Conservation (phyloP, 2,329 filamentous ascomycete species). For the Trichophyton verrucosum region DNA sequence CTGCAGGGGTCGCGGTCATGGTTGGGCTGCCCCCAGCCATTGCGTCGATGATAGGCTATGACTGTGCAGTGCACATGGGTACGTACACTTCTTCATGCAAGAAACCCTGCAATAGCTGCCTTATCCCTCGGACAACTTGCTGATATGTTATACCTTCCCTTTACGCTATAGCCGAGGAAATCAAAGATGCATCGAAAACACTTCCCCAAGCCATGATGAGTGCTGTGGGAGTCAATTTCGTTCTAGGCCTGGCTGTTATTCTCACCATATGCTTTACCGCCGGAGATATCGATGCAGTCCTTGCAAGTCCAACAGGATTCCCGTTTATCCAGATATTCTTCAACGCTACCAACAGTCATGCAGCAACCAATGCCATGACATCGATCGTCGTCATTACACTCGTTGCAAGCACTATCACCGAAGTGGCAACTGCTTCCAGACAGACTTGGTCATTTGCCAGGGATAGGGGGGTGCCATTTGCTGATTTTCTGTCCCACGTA, state of each 20-base stretch:
- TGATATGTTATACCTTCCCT: background rate
- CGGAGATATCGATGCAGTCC: slow-evolving; percentile 35
- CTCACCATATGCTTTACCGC: slow-evolving; percentile 45
- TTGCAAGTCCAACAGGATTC: slow-evolving; percentile 38
- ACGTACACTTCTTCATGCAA: slow-evolving; percentile 13
- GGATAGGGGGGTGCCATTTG: slow-evolving; percentile 31
- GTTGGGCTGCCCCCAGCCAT: slow-evolving; percentile 31
- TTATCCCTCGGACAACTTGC: slow-evolving; percentile 1
- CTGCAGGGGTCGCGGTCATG: slow-evolving; percentile 25
- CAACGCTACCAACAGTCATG: slow-evolving; percentile 38
- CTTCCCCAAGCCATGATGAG: slow-evolving; percentile 42
- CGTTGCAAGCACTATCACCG: slow-evolving; percentile 39
- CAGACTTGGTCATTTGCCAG: slow-evolving; percentile 45
- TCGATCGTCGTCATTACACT: slow-evolving; percentile 39
- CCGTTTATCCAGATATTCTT: slow-evolving; percentile 50
- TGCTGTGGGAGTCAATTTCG: slow-evolving; percentile 39
- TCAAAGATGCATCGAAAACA: slow-evolving; percentile 37
- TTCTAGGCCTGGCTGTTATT: slow-evolving; percentile 45
- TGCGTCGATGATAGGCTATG: slow-evolving; percentile 31
- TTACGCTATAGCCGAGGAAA: slow-evolving; percentile 26
- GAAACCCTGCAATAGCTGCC: background rate
- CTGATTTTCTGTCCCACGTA: slow-evolving; percentile 29
- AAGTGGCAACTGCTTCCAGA: slow-evolving; percentile 46
- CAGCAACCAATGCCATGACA: slow-evolving; percentile 40
- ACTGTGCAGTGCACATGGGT: slow-evolving; percentile 37